phyloP scores from a whole-genome alignment of 345 rosid genomes.

The Lepidium aucheri region DNA sequence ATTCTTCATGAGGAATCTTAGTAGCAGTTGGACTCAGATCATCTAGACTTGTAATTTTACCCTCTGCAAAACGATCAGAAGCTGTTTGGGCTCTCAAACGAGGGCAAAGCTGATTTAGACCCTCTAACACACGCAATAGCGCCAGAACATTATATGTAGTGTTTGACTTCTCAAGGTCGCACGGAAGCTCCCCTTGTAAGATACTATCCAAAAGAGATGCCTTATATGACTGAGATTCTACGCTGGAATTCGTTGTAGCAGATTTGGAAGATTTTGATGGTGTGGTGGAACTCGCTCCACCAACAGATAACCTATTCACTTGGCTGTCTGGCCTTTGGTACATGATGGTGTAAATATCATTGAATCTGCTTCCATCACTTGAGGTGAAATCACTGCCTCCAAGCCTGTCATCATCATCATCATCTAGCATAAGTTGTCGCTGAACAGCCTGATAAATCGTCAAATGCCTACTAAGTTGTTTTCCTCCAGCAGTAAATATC shows the following conservation, averaged over 20 bases:
- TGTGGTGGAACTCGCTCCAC: slow-evolving; percentile 49
- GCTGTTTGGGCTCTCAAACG: slow-evolving; percentile 63
- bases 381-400: slow-evolving; percentile 70
- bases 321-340: slow-evolving; percentile 89
- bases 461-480: slow-evolving; percentile 87
- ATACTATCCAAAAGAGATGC: slow-evolving; percentile 86
- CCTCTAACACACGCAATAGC: slow-evolving; percentile 78
- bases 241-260: slow-evolving; percentile 31
- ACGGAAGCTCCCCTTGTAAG: slow-evolving; percentile 79
- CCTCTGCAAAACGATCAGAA: slow-evolving; percentile 66
- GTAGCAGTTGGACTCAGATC: slow-evolving; percentile 44
- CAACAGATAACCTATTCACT: slow-evolving; percentile 51
- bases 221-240: slow-evolving; percentile 44
- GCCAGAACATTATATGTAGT: slow-evolving; percentile 86
- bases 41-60: slow-evolving; percentile 43
- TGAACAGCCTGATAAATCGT: slow-evolving; percentile 98
- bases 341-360: slow-evolving; percentile 80
- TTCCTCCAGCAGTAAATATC: slow-evolving; percentile 78
- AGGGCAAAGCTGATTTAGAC: slow-evolving; percentile 86
- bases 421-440: slow-evolving; percentile 79
- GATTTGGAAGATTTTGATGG: slow-evolving; percentile 52
- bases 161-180: slow-evolving; percentile 91
- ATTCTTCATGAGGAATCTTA: slow-evolving; percentile 72
- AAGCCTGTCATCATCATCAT: slow-evolving; percentile 89
- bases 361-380: slow-evolving; percentile 84